Evolutionary conservation across 768 basidiomycete genomes (phyloP).

Genomic region (Pisolithus marmoratus): DNA sequence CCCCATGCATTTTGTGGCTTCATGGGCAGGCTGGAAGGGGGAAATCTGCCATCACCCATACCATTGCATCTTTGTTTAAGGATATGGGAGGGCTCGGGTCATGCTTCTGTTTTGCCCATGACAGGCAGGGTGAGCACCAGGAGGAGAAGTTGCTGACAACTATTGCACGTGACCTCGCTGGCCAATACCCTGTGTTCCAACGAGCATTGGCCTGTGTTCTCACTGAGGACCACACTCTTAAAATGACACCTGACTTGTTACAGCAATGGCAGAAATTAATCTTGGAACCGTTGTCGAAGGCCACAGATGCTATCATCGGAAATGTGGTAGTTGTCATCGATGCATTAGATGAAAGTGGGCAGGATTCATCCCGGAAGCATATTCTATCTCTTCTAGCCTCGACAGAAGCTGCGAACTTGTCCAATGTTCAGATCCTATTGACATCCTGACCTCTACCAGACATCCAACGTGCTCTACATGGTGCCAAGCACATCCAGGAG

Average conservation of each 20-base stretch:
- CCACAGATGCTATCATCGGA: neutral
- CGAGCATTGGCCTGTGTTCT: neutral
- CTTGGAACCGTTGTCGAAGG: neutral
- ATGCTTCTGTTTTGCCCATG: neutral
- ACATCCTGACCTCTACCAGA: neutral
- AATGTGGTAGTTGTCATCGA: neutral
- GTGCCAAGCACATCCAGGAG: neutral
- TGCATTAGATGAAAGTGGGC: neutral
- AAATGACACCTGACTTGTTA: neutral
- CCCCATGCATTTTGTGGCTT: neutral
- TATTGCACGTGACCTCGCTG: neutral
- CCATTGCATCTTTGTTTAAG: neutral
- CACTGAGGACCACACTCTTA: neutral
- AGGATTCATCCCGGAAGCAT: neutral
- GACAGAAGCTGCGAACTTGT: neutral
- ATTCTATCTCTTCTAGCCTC: neutral
- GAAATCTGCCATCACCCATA: slow-evolving; percentile 2
- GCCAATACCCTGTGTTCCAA: neutral
- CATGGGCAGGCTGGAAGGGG: neutral
- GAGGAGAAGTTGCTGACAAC: neutral
- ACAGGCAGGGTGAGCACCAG: neutral
- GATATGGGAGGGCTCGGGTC: neutral
- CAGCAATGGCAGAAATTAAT: neutral
- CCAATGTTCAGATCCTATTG: neutral
- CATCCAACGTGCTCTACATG: neutral